A percentile compares a stretch with the other conserved stretches of the same genome.
phyloP scores from a whole-genome alignment of 805 yeast genomes.

The Suhomyces sp. region DNA sequence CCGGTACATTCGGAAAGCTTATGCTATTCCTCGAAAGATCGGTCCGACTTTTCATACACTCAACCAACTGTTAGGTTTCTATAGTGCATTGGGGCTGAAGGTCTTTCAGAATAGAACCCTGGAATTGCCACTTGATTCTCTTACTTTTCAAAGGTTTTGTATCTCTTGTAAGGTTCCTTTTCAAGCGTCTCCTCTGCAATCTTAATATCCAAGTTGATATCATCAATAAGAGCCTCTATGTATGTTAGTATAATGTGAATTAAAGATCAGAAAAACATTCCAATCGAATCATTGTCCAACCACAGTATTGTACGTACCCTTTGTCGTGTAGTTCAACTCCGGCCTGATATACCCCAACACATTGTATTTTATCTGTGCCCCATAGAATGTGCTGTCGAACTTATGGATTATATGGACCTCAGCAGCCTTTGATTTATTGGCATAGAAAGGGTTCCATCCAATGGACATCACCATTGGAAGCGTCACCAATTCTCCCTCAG shows the following conservation, averaged over 20 bases:
- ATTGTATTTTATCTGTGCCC: constrained; percentile 66
- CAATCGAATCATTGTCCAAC: neutral
- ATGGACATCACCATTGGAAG: constrained; percentile 93
- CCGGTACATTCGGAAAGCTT: too few relatives aligned
- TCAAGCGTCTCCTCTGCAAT: constrained; percentile 56
- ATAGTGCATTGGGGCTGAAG: too few relatives aligned
- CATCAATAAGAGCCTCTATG: constrained; percentile 76
- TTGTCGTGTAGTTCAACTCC: constrained; percentile 79
- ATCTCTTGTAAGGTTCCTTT: constrained; percentile 17
- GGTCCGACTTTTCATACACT: too few relatives aligned
- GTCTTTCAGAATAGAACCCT: too few relatives aligned
- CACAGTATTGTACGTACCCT: constrained; percentile 29
- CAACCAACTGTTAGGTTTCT: too few relatives aligned
- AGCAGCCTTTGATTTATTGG: constrained; percentile 76
- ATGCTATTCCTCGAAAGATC: too few relatives aligned
- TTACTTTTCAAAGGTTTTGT: too few relatives aligned
- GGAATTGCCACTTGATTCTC: too few relatives aligned
- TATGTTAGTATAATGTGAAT: constrained; percentile 22
- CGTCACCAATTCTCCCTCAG: constrained; percentile 41
- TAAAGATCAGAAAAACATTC: too few relatives aligned
- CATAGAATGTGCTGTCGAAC: constrained; percentile 71
- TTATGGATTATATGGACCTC: constrained; percentile 83
- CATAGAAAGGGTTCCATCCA: constrained; percentile 93
- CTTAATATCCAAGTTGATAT: constrained; percentile 76
- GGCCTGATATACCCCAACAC: constrained; percentile 91